Evolutionary conservation across 164 flowering plant species (phyloP), one percentile per base, ranked within the genome.

Genomic region (Sedum album): DNA sequence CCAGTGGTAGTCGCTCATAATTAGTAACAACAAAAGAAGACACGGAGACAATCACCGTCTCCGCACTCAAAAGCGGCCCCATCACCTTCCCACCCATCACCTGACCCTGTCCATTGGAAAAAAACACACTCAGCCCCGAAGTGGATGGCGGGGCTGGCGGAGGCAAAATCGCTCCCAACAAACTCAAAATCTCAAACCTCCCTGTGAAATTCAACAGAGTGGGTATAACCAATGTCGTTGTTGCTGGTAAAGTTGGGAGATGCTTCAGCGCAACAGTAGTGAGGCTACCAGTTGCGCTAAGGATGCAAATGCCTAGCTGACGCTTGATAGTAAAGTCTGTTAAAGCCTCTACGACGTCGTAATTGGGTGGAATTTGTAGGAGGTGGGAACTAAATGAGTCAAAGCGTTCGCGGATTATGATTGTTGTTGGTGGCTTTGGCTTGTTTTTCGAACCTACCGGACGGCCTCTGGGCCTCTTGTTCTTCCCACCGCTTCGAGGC

Each of bases 381-480:
- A 91, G 87, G 48, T 91, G 97, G 55, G 96, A 85, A 67, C 86
- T 75, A 65, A 91, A 87, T 23, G 96, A 89, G 68, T 89, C 89
- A 35, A 94, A 87, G 68, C 93, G 86, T 31, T 89, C 96, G 1
- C 92, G 79, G 15, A 95, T 89, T 49, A 91, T 88, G 64, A 91
- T 85, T 75, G 86, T 83, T 1, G 97, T 83, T 0, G 97, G 97
- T 3, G 96, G 97, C 73, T 88, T 91, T 3, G 96, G 94, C 78
- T 84, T 91, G 88, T 91, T 91, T 77, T 91, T 91, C 11, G 97
- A 91, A 0, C 97, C 97, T 0, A 93, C 79, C 0, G 97, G 97
- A 49, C 97, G 66, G 2, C 97, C 97, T 23, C 97, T 72, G 7
- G 38, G 38, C 7, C 38, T 3, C 7, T 35, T 7, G 5, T 3